These are phyloP conservation scores for Saccharomycopsis olivae DNA, from an alignment of 805 yeast genomes.

Conservation along the genomic window DNA sequence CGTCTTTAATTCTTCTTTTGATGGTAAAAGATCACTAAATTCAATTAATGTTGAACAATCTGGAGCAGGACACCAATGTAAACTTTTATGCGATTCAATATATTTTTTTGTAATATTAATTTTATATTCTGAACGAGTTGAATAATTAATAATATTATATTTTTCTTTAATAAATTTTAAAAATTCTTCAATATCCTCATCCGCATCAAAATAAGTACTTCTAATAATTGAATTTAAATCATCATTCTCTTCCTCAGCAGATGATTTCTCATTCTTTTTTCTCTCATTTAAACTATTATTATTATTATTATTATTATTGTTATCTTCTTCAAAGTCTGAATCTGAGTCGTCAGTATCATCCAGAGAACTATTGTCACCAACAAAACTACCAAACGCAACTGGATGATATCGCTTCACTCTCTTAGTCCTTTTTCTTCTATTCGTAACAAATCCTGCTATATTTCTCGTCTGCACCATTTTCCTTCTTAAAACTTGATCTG, in stretches of 20 bases:
- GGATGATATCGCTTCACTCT: conserved; percentile 4
- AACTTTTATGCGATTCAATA: conserved; percentile 39
- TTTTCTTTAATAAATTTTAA: conserved; percentile 5
- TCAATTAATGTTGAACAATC: conserved; percentile 59
- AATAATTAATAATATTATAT: conserved; percentile 10
- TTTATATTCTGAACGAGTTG: conserved; percentile 12
- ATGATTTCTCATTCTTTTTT: not conserved
- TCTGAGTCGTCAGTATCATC: not conserved
- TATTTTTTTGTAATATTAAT: conserved; percentile 29
- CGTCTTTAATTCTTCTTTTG: conserved; percentile 21
- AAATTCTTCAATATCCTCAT: conserved; percentile 11
- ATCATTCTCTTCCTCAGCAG: conserved; percentile 1
- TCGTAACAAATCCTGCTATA: too few species aligned
- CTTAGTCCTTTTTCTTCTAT: not conserved
- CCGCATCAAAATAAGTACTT: conserved; percentile 3
- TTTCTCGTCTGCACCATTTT: not conserved
- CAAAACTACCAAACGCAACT: conserved; percentile 9
- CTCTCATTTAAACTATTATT: too few species aligned
- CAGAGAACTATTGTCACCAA: conserved; percentile 1
- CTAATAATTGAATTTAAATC: too few species aligned
- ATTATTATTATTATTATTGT: not conserved
- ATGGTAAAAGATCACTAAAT: conserved; percentile 24
- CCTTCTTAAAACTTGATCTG: conserved; percentile 1
- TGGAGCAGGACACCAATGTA: conserved; percentile 77
- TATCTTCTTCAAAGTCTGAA: not conserved